These are phyloP conservation scores for Ensete ventricosum DNA, from an alignment of 176 grass and related monocot genomes.

Conservation along the genomic window DNA sequence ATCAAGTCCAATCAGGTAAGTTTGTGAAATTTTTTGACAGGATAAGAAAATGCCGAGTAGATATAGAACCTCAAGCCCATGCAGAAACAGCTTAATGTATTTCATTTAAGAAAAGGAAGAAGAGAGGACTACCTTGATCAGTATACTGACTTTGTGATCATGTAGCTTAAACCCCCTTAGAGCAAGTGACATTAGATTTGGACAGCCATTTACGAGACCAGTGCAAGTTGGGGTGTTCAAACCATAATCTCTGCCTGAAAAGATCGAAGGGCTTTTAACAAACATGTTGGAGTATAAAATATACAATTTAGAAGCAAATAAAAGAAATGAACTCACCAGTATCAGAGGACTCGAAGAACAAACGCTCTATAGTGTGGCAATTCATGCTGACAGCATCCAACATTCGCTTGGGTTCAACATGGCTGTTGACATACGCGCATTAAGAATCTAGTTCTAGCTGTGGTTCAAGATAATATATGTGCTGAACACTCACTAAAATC, in stretches of 20 bases:
- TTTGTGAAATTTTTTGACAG: background rate
- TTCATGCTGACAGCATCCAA: conserved; percentile 15
- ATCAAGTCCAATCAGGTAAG: background rate
- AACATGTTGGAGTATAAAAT: background rate
- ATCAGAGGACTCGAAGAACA: conserved; percentile 24
- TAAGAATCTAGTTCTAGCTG: background rate
- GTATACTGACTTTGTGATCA: conserved; percentile 23
- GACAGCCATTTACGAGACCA: conserved; percentile 18
- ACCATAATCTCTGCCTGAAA: conserved; percentile 21
- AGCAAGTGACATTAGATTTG: conserved; percentile 10
- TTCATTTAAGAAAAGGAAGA: background rate
- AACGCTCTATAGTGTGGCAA: conserved; percentile 8
- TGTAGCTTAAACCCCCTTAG: conserved; percentile 24
- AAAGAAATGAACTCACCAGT: background rate
- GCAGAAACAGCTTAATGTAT: background rate
- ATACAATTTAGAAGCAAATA: background rate
- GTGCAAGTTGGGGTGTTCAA: conserved; percentile 18
- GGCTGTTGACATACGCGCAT: background rate
- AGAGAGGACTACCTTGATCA: conserved; percentile 11
- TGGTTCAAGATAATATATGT: background rate
- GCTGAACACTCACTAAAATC: background rate
- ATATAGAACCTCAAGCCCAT: background rate
- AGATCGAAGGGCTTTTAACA: background rate
- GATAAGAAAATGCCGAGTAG: background rate
- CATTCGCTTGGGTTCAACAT: conserved; percentile 18